Evolutionary conservation across 768 basidiomycete species (phyloP), one percentile per base, ranked within the genome.

Genomic region (Hygrocybe punicea): DNA sequence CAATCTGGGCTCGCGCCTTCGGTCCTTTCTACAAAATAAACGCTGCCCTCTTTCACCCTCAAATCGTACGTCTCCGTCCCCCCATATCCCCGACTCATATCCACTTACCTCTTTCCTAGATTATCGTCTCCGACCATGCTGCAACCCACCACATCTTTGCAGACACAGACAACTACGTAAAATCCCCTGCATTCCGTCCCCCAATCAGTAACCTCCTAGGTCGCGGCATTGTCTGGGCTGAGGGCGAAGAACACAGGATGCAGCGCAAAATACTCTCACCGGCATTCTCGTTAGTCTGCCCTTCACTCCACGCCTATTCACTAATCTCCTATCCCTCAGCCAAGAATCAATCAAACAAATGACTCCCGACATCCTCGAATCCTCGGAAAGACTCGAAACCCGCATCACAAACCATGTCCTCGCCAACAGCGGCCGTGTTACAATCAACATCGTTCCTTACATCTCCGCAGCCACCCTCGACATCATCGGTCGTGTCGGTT

Each of bases 71-170:
- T 65, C 8, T 35, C 25, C 17, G 10, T 13, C 11, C 46, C 23
- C 23, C 53, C 51, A 37, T 42, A 33, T 56, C 34, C 37, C 17
- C 13, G 17, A 13, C 7, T 17, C n/a, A 3, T 9, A 51, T 17
- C 4, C 8, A 23, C 49, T 37, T 11, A 14, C 57, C 24, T 56
- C 17, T n/a, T 36, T 24, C 14, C 4, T 52, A 76, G 73, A 64
- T 74, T 50, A 64, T 76, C 50, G 69, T 67, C 6, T 63, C 70
- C 13, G 74, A 76, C 61, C 68, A 73, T 52, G 66, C 68, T 2
- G 73, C 72, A 34, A 69, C 70, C 17, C 71, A 70, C n/a, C 67
- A 75, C 58, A 73, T 76, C 51, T 74, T 75, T 55, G 68, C 70
- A 34, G 65, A 74, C 58, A 61, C 65, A 29, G 67, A 73, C 42